phyloP scores from a whole-genome alignment of 345 rosid genomes.

The Populus alba region DNA sequence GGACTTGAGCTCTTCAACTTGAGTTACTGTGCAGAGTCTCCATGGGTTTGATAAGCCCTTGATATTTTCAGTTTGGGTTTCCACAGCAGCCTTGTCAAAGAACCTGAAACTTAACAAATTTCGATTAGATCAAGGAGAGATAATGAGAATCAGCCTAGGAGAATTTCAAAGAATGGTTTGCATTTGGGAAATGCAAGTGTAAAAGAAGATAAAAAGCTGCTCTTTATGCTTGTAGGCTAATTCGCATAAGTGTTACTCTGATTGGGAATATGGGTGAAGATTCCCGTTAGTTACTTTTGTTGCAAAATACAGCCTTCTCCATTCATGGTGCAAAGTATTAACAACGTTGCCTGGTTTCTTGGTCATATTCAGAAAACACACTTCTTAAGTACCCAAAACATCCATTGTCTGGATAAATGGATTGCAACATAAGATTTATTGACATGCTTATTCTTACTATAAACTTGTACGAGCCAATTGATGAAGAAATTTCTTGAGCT shows the following conservation, averaged over 20 bases:
- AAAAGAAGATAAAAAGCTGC: neutral
- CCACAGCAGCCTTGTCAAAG: conserved; percentile 92
- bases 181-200: neutral
- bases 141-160: neutral
- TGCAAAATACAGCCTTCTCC: neutral
- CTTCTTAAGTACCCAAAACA: neutral
- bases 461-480: neutral
- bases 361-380: neutral
- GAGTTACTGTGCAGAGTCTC: conserved; percentile 86
- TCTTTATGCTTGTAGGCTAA: neutral
- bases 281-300: neutral
- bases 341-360: neutral
- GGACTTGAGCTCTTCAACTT: conserved; percentile 88
- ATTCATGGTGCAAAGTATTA: neutral
- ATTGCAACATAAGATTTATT: neutral
- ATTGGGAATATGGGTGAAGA: neutral
- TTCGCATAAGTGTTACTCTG: neutral
- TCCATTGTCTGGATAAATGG: neutral
- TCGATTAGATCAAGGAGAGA: neutral
- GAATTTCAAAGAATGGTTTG: neutral
- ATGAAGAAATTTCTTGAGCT: neutral
- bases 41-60: conserved; percentile 57
- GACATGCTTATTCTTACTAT: neutral
- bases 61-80: conserved; percentile 42
- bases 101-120: conserved; percentile 41